Conservation (phyloP, 1,284 basidiomycete species). For the Apiotrichum gracile region DNA sequence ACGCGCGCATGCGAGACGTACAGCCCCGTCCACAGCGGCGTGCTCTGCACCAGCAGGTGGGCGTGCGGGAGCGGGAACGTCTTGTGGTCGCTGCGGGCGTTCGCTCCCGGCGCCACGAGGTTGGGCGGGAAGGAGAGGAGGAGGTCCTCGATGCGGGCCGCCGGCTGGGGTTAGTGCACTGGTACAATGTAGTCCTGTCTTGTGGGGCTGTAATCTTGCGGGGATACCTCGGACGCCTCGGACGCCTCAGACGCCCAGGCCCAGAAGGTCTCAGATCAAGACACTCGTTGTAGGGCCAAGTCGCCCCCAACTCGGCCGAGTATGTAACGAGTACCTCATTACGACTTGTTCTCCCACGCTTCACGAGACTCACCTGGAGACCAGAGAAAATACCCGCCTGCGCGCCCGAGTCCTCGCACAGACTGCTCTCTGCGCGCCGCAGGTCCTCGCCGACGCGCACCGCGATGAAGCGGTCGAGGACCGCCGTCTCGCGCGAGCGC, state of each 20-base stretch:
- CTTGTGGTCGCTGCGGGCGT: background rate
- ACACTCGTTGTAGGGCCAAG: too few relatives aligned
- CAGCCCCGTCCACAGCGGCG: slow-evolving; percentile 33
- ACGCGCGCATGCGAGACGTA: slow-evolving; percentile 22
- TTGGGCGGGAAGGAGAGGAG: slow-evolving; percentile 22
- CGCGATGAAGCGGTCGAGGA: slow-evolving; percentile 42
- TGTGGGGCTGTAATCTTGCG: too few relatives aligned
- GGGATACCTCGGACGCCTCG: too few relatives aligned
- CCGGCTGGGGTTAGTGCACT: slow-evolving; percentile 31
- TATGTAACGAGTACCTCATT: too few relatives aligned
- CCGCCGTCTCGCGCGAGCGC: slow-evolving; percentile 32
- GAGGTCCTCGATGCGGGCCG: slow-evolving; percentile 38
- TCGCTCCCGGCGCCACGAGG: slow-evolving; percentile 11
- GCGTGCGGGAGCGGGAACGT: slow-evolving; percentile 28
- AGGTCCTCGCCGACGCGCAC: slow-evolving; percentile 34
- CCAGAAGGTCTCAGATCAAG: too few relatives aligned
- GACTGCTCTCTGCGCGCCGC: slow-evolving; percentile 28
- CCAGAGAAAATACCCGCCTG: slow-evolving; percentile 27
- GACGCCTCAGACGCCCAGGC: too few relatives aligned
- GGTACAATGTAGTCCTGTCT: too few relatives aligned
- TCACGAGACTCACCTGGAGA: slow-evolving; percentile 26
- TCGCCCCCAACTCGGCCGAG: too few relatives aligned
- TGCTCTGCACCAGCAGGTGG: slow-evolving; percentile 25
- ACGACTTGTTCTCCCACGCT: too few relatives aligned
- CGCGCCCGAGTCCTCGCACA: slow-evolving; percentile 31